Conservation (phyloP, 2,329 filamentous ascomycete species). For the Hymenoscyphus infarciens region DNA sequence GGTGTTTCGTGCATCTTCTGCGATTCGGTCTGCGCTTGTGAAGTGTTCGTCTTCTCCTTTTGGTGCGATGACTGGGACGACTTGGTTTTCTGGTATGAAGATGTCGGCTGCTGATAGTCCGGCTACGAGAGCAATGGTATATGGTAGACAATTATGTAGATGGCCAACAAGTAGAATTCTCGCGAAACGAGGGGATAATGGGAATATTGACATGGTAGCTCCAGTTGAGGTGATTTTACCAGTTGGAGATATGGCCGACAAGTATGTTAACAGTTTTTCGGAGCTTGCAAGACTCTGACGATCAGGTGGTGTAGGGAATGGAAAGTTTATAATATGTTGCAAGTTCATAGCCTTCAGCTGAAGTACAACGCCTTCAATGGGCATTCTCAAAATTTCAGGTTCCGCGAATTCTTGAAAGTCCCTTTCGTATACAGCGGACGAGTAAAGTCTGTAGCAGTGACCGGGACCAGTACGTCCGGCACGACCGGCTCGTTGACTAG, state of each 20-base stretch:
- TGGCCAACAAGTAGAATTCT: slow-evolving; percentile 89
- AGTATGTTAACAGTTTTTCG: slow-evolving; percentile 79
- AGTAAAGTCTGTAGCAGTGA: slow-evolving; percentile 93
- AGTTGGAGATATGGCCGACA: slow-evolving; percentile 70
- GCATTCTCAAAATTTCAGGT: slow-evolving; percentile 85
- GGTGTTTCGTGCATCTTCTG: slow-evolving; percentile 66
- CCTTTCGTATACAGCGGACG: slow-evolving; percentile 86
- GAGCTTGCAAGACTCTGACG: slow-evolving; percentile 72
- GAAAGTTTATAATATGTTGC: slow-evolving; percentile 87
- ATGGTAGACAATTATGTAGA: slow-evolving; percentile 74
- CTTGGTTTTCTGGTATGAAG: slow-evolving; percentile 78
- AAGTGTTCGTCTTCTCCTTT: slow-evolving; percentile 50
- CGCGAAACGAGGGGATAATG: slow-evolving; percentile 83
- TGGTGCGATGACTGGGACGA: slow-evolving; percentile 55
- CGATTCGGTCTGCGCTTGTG: slow-evolving; percentile 65
- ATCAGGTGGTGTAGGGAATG: slow-evolving; percentile 89
- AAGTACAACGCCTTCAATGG: slow-evolving; percentile 87
- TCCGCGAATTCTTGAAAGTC: slow-evolving; percentile 84
- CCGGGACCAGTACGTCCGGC: slow-evolving; percentile 93
- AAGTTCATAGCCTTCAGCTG: slow-evolving; percentile 95
- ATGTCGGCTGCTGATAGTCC: slow-evolving; percentile 84
- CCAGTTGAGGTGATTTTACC: slow-evolving; percentile 81
- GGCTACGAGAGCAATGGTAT: slow-evolving; percentile 84
- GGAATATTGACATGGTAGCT: slow-evolving; percentile 80
- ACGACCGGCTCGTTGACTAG: slow-evolving; percentile 85